Evolutionary conservation across 2,329 filamentous ascomycete genomes (phyloP), one percentile per base, ranked within the genome.

Genomic region (Scleromitrula shiraiana): DNA sequence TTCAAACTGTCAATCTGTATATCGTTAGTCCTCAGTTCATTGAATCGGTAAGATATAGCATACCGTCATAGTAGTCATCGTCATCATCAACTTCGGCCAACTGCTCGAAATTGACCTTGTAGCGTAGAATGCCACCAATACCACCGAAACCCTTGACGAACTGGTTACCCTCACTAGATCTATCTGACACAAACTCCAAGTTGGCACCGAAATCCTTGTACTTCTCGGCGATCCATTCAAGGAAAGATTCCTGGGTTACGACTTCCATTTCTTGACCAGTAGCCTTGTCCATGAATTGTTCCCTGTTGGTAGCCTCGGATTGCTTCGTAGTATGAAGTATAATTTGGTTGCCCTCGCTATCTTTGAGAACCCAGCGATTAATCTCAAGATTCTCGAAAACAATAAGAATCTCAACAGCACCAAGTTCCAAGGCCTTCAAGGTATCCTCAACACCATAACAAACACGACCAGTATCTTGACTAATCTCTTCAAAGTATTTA

Each of bases 61-160:
- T 58, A 77, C 76, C 80, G 68, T 86, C 83, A 72, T 91, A 88
- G 75, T 95, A 96, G 68, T 97, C 91, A 70, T 90, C 85, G 67
- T 93, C 86, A 68, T 95, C 90, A 64, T 85, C 82, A 64, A 85
- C 77, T 68, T 97, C 93, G 69, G 85, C 85, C 70, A 98, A 79
- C 71, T 98, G 94, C 73, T 98, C 94, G 73, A 98, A 98, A 77
- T 98, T 98, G 77, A 98, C 88, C 77, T 96, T 96, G 82, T 98
- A 98, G 61, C 93, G 89, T 66, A 98, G 82, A 64, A 98, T 84
- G 56, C 91, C 91, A 59, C 93, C 93, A 62, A 98, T 95, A 65
- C 93, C 93, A 83, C 93, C 93, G 65, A 98, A 98, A 56, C 93
- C 93, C 76, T 96, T 97, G 64, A 98, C 93, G 71, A 98, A 98